These are phyloP conservation scores for Hortiboletus flavorubellus DNA, from an alignment of 768 basidiomycete genomes.

Conservation along the genomic window DNA sequence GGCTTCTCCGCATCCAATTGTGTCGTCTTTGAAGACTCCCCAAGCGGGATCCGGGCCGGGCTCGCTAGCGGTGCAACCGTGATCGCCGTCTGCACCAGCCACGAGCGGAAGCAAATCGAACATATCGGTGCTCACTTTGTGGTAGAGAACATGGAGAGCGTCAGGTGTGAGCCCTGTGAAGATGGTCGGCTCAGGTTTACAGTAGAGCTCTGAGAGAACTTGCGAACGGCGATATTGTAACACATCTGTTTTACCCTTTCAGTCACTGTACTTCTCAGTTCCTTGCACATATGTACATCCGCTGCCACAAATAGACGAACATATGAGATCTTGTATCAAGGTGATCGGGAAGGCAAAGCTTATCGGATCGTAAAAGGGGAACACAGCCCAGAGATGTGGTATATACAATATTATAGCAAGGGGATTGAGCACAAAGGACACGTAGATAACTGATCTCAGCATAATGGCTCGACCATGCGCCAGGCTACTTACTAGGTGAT, in stretches of 20 bases:
- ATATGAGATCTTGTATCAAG: not conserved
- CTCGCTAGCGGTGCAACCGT: slow-evolving; percentile 72
- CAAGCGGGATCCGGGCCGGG: slow-evolving; percentile 63
- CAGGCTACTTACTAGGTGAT: not conserved
- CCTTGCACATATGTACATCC: not conserved
- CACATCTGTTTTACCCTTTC: not conserved
- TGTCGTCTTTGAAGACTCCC: slow-evolving; percentile 77
- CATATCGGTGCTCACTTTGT: slow-evolving; percentile 55
- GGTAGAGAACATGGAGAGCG: slow-evolving; percentile 52
- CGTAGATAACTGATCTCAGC: not conserved
- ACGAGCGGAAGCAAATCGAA: slow-evolving; percentile 53
- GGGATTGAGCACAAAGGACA: not conserved
- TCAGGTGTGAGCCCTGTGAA: slow-evolving; percentile 39
- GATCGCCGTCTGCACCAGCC: slow-evolving; percentile 72
- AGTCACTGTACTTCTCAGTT: not conserved
- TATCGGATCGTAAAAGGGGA: not conserved
- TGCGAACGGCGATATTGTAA: not conserved
- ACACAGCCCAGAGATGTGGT: not conserved
- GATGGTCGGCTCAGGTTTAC: slow-evolving; percentile 45
- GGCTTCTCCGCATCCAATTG: slow-evolving; percentile 56
- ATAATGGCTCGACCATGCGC: not conserved
- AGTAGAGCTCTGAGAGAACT: slow-evolving; percentile 23
- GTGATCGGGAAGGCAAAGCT: not conserved
- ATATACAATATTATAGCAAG: not conserved
- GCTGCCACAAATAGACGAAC: not conserved